phyloP scores from a whole-genome alignment of 2,329 filamentous ascomycete species.

The Xylariaceae sp. region DNA sequence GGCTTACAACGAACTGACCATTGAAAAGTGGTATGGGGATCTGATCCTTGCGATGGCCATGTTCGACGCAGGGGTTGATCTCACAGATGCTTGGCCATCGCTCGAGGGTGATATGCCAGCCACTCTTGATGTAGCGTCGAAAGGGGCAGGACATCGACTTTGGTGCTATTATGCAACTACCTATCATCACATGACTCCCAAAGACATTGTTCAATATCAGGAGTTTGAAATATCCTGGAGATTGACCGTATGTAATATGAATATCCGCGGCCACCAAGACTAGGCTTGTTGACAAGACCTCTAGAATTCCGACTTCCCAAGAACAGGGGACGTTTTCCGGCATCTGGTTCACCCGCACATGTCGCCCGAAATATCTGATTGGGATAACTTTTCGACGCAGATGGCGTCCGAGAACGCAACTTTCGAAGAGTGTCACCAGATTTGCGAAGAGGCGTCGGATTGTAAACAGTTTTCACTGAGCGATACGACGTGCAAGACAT shows the following conservation, averaged over 20 bases:
- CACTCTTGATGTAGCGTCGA: slow-evolving; percentile 1
- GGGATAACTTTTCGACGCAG: slow-evolving; percentile 12
- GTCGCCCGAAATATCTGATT: neutral
- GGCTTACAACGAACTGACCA: slow-evolving; percentile 10
- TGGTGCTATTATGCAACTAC: slow-evolving; percentile 13
- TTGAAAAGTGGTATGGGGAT: slow-evolving; percentile 14
- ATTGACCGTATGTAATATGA: slow-evolving; percentile 1
- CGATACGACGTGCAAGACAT: slow-evolving; percentile 6
- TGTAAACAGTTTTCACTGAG: slow-evolving; percentile 12
- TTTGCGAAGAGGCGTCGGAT: slow-evolving; percentile 3
- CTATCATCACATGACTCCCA: slow-evolving; percentile 13
- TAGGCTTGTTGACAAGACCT: neutral
- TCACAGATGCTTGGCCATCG: slow-evolving; percentile 10
- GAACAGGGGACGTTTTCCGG: slow-evolving; percentile 13
- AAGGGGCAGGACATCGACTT: neutral
- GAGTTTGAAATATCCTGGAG: slow-evolving; percentile 10
- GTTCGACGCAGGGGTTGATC: slow-evolving; percentile 6
- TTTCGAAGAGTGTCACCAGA: slow-evolving; percentile 7
- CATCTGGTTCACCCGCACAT: slow-evolving; percentile 7
- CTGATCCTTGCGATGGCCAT: slow-evolving; percentile 10
- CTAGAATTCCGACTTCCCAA: slow-evolving; percentile 2
- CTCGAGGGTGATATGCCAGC: slow-evolving; percentile 13
- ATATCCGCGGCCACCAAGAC: neutral
- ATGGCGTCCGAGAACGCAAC: slow-evolving; percentile 2
- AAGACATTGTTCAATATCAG: slow-evolving; percentile 12